These are phyloP conservation scores for Pleurotus citrinopileatus DNA, from an alignment of 768 basidiomycete species.

Conservation along the genomic window DNA sequence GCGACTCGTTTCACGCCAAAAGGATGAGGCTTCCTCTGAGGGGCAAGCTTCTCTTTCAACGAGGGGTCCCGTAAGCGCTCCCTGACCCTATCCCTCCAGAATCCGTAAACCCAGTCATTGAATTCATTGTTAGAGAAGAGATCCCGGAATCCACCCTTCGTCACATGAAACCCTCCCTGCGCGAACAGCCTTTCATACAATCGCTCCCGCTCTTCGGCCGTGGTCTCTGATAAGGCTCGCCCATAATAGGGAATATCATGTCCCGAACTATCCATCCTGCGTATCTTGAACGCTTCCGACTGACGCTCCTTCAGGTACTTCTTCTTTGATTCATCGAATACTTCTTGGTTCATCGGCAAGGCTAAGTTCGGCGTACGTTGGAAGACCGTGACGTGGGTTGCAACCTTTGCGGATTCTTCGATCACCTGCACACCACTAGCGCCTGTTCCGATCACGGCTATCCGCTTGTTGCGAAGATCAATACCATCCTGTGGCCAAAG, in stretches of 20 bases:
- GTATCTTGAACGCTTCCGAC: slow-evolving; percentile 15
- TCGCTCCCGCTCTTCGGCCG: slow-evolving; percentile 10
- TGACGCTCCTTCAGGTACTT: slow-evolving; percentile 11
- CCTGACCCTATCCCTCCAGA: slow-evolving; percentile 22
- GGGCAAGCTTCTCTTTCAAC: slow-evolving; percentile 22
- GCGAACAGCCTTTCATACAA: slow-evolving; percentile 17
- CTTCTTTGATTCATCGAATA: slow-evolving; percentile 48
- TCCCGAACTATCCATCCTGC: slow-evolving; percentile 3
- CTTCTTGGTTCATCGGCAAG: slow-evolving; percentile 49
- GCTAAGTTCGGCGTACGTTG: slow-evolving; percentile 41
- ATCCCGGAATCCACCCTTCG: slow-evolving; percentile 17
- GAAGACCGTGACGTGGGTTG: slow-evolving; percentile 23
- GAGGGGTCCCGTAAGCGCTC: slow-evolving; percentile 16
- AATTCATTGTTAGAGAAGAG: slow-evolving; percentile 15
- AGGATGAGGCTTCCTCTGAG: slow-evolving; percentile 19
- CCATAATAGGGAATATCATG: neutral
- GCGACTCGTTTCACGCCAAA: slow-evolving; percentile 23
- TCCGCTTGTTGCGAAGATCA: slow-evolving; percentile 19
- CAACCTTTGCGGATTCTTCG: slow-evolving; percentile 19
- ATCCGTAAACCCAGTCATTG: slow-evolving; percentile 21
- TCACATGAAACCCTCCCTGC: slow-evolving; percentile 16
- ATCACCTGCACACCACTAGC: slow-evolving; percentile 24
- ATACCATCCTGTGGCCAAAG: slow-evolving; percentile 20
- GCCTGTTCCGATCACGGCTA: slow-evolving; percentile 24
- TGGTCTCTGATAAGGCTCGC: neutral